Conservation (phyloP, 208 protist genomes). For the Trypanosoma scelopori region DNA sequence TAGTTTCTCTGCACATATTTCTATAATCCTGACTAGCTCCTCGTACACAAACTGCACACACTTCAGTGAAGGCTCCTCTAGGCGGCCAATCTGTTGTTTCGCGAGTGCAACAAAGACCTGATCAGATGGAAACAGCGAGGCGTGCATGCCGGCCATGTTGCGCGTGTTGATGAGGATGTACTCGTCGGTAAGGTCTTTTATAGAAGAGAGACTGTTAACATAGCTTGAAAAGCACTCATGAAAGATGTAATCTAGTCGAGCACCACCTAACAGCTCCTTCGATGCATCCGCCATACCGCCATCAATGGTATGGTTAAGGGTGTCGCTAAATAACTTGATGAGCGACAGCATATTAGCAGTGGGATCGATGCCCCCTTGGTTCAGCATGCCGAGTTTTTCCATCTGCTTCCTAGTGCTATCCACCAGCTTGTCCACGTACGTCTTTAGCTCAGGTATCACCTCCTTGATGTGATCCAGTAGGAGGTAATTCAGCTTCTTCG, state of each 20-base stretch:
- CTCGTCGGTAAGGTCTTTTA: slow-evolving; percentile 91
- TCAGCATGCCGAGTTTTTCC: slow-evolving; percentile 88
- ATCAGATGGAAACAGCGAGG: slow-evolving; percentile 97
- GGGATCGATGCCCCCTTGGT: slow-evolving; percentile 79
- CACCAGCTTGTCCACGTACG: slow-evolving; percentile 88
- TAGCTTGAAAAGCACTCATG: slow-evolving; percentile 92
- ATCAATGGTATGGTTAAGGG: slow-evolving; percentile 94
- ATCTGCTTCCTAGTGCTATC: slow-evolving; percentile 85
- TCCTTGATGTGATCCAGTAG: slow-evolving; percentile 96
- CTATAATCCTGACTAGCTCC: slow-evolving; percentile 94
- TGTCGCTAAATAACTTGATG: slow-evolving; percentile 88
- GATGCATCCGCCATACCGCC: slow-evolving; percentile 88
- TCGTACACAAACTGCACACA: slow-evolving; percentile 97
- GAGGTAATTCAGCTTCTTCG: slow-evolving; percentile 89
- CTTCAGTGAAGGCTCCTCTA: slow-evolving; percentile 94
- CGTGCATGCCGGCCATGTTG: slow-evolving; percentile 96
- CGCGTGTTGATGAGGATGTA: slow-evolving; percentile 96
- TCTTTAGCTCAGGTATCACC: slow-evolving; percentile 93
- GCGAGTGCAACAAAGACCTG: slow-evolving; percentile 95
- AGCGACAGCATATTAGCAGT: slow-evolving; percentile 83
- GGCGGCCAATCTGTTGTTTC: slow-evolving; percentile 92
- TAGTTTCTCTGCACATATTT: slow-evolving; percentile 69
- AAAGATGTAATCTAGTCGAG: slow-evolving; percentile 97
- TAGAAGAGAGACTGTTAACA: slow-evolving; percentile 85
- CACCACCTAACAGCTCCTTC: slow-evolving; percentile 95